Conservation (phyloP, 164 flowering plant species). For the Umbilicus rupestris region DNA sequence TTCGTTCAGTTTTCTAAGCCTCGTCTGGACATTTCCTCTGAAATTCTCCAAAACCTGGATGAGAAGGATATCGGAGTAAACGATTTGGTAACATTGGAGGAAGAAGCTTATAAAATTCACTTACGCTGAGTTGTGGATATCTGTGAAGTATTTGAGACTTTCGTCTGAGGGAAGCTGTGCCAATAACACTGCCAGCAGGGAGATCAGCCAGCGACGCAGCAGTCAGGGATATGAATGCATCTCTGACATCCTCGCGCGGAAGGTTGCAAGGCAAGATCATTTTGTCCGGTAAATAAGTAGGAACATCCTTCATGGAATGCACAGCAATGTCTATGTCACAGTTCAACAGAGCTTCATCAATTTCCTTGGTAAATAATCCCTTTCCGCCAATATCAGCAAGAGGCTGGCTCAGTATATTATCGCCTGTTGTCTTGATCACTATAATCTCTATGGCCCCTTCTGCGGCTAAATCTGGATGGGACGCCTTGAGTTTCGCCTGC, state of each 20-base stretch:
- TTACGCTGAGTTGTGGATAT: conserved; percentile 78
- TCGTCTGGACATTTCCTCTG: conserved; percentile 91
- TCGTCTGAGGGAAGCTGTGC: conserved; percentile 93
- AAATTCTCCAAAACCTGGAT: conserved; percentile 78
- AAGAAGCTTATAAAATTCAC: conserved; percentile 11
- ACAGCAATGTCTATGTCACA: conserved; percentile 88
- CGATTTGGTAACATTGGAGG: background rate
- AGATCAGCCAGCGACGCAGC: conserved; percentile 73
- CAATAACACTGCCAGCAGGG: conserved; percentile 77
- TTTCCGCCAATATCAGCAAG: conserved; percentile 98
- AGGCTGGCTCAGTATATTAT: conserved; percentile 76
- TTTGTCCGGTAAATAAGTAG: conserved; percentile 83
- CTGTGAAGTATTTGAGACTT: conserved; percentile 85
- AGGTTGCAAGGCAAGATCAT: conserved; percentile 89
- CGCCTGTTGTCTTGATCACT: conserved; percentile 91
- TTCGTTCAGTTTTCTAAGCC: conserved; percentile 75
- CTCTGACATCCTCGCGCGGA: conserved; percentile 89
- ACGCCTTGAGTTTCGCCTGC: conserved; percentile 59
- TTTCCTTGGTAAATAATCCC: conserved; percentile 92
- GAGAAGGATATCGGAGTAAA: background rate
- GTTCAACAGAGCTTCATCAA: conserved; percentile 85
- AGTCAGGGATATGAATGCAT: conserved; percentile 75
- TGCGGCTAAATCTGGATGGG: conserved; percentile 71
- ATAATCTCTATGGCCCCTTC: conserved; percentile 89
- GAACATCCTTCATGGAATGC: conserved; percentile 98